Base-by-base conservation (phyloP, 2,329 filamentous ascomycete species). In the Colletotrichum sp. region DNA sequence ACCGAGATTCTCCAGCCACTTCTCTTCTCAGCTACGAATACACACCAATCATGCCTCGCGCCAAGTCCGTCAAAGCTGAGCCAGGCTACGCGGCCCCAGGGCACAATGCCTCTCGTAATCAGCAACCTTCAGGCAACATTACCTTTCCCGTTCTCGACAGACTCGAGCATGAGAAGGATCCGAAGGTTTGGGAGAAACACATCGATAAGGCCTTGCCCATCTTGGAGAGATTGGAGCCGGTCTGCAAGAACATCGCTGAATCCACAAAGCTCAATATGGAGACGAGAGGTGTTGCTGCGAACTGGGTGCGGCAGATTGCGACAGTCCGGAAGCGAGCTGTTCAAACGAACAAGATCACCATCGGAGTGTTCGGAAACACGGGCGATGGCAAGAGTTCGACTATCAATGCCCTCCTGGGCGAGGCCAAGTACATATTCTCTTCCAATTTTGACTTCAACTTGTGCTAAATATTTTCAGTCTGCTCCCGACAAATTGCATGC, bases 401-500 rank as follows among this genome's bases (percentile, higher is more conserved):
- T 1, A 75, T 75, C 22, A 75, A 75, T 9, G 56, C 73, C 8
- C 12, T 75, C 1, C 2, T 75, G 27, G 39, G 36, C 2, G 69
- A 75, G 15, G 43, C 34, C 9, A 25, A 22, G 73, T 58, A 72
- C 13, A 22, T 27, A 1, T 10, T 9, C 4, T 7, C 6, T 27
- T 6, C 1, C 3, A 4, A 3, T 8, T 7, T 4, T 52, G 8
- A 15, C 9, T 28, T 13, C 18, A 7, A 15, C 10, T 1, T 18
- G 8, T 30, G n/a, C 69, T 72, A 18, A 67, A 10, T 4, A 0
- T 48, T 8, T 5, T 1, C 4, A 86, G 86, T 86, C 76, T 86
- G 7, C 75, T 86, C 2, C 85, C 83, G 0, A 86, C 84, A 0
- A 85, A 80, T 69, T 91, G 90, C 79, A 90, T 92, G 87, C 84